Evolutionary conservation across 176 grass and related monocot species (phyloP).

Genomic region (Eragrostis curvula): DNA sequence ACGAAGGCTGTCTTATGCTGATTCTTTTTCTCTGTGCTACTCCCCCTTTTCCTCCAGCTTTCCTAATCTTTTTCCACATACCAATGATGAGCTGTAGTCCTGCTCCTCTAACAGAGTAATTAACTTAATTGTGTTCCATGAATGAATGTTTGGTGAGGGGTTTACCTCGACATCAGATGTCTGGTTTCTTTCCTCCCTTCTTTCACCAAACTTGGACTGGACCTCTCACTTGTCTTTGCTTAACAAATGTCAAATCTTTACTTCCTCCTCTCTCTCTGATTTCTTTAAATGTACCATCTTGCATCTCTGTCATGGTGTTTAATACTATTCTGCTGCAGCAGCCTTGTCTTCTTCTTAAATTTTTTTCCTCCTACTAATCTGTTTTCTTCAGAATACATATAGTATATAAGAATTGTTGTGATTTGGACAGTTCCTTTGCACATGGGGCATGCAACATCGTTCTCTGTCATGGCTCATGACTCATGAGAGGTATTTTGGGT

Average conservation of each 20-base stretch:
- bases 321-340: background rate
- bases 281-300: background rate
- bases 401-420: background rate
- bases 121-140: slow-evolving; percentile 29
- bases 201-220: slow-evolving; percentile 51
- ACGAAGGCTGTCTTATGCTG: slow-evolving; percentile 40
- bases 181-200: slow-evolving; percentile 44
- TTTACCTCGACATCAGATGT: slow-evolving; percentile 35
- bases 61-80: slow-evolving; percentile 31
- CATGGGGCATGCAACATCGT: slow-evolving; percentile 10
- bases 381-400: background rate
- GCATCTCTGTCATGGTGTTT: slow-evolving; percentile 6
- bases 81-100: slow-evolving; percentile 51
- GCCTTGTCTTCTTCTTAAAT: background rate
- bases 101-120: slow-evolving; percentile 18
- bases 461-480: slow-evolving; percentile 25
- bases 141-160: slow-evolving; percentile 50
- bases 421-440: slow-evolving; percentile 38
- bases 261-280: background rate
- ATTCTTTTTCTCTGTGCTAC: slow-evolving; percentile 9
- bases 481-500: background rate
- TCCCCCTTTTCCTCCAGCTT: slow-evolving; percentile 33
- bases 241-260: slow-evolving; percentile 35
- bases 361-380: background rate
- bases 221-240: slow-evolving; percentile 58